Evolutionary conservation across 805 yeast species (phyloP), one percentile per base, ranked within the genome.

Genomic region (Lipomyces lipofer): DNA sequence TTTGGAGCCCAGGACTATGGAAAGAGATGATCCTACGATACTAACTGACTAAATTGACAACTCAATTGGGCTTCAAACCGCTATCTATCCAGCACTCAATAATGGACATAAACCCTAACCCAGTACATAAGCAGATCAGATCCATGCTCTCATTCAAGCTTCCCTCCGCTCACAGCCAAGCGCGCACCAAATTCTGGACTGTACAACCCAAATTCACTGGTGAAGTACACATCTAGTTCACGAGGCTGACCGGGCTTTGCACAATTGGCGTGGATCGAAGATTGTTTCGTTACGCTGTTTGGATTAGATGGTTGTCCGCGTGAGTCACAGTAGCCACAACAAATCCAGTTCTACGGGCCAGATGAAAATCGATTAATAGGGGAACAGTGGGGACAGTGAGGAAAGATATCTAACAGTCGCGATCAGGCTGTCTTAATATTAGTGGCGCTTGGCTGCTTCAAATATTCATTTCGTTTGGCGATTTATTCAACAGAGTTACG

Each of bases 151-250:
- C 17, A 32, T 32, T 32, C 35, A 32, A 32, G 35, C n/a, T n/a
- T 32, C 35, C 35, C 35, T 32, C 35, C 35, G 35, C 35, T 32
- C 35, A 32, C 35, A 32, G 35, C 35, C 35, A 32, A 32, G 35
- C 35, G 35, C 35, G 35, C 35, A 32, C 33, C 13, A 29, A 29
- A 10, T 29, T 29, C 13, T 3, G 33, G 33, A 3, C 33, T 29
- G 13, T 29, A 29, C 33, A 29, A 29, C 33, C 33, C 33, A 29
- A 29, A 29, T 29, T 29, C 33, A 29, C n/a, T n/a, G n/a, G n/a
- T n/a, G n/a, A n/a, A n/a, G n/a, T n/a, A n/a, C n/a, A n/a, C n/a
- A n/a, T n/a, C n/a, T n/a, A n/a, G n/a, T n/a, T n/a, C 33, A 29
- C 33, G 33, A 29, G 33, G 3, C 33, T 29, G 33, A 29, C 33